Evolutionary conservation across 2,329 filamentous ascomycete species (phyloP).

Genomic region (Claviceps arundinis): DNA sequence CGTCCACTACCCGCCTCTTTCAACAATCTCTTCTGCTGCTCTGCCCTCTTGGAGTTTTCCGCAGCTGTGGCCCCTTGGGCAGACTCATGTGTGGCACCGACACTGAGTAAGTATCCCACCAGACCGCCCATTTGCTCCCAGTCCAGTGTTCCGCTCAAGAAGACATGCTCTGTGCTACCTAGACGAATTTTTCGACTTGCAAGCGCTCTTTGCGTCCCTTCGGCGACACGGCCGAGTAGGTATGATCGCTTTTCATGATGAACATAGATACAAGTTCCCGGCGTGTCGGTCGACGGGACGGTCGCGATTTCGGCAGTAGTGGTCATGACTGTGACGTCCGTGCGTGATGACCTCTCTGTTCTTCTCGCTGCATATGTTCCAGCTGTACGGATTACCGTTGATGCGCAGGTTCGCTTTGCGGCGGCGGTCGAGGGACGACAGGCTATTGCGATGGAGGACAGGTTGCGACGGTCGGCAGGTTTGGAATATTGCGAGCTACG

Average conservation of each 20-base stretch:
- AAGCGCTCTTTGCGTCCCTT: slow-evolving; percentile 73
- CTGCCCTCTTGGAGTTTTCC: slow-evolving; percentile 27
- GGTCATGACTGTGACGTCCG: slow-evolving; percentile 42
- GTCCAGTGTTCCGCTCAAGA: slow-evolving; percentile 63
- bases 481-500: not conserved
- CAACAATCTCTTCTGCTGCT: slow-evolving; percentile 22
- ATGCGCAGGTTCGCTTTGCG: not conserved
- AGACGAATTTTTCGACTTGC: slow-evolving; percentile 54
- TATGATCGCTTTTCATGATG: slow-evolving; percentile 76
- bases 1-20: slow-evolving; percentile 14
- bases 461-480: not conserved
- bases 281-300: slow-evolving; percentile 77
- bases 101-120: slow-evolving; percentile 70
- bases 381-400: not conserved
- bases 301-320: slow-evolving; percentile 62
- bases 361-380: not conserved
- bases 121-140: slow-evolving; percentile 73
- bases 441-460: not conserved
- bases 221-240: slow-evolving; percentile 67
- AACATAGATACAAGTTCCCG: slow-evolving; percentile 63
- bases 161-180: slow-evolving; percentile 59
- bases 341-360: not conserved
- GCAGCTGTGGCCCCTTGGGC: slow-evolving; percentile 27
- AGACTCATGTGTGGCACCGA: slow-evolving; percentile 53
- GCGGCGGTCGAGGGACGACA: not conserved